Conservation (phyloP, 805 yeast species). For the Pichia insulana region DNA sequence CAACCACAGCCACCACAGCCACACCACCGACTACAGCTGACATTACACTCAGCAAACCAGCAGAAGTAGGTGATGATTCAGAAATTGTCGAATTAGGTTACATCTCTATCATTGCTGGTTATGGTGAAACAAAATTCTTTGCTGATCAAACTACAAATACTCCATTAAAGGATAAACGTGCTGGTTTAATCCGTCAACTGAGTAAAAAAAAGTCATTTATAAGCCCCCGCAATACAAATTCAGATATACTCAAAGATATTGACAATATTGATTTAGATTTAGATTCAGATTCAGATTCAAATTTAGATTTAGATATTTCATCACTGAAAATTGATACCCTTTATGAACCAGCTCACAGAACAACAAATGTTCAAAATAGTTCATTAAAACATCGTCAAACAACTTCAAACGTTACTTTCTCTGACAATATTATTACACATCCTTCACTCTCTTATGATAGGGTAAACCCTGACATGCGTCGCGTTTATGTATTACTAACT, state of each 20-base stretch:
- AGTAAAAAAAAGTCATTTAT: not conserved
- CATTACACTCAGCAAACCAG: not conserved
- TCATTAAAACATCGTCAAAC: constrained; percentile 5
- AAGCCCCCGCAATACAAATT: not conserved
- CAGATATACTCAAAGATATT: not conserved
- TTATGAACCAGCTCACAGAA: not conserved
- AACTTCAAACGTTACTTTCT: constrained; percentile 26
- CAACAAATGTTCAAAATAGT: constrained; percentile 2
- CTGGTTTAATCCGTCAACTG: not conserved
- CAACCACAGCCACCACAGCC: too few relatives aligned
- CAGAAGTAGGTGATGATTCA: not conserved
- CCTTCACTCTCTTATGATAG: constrained; percentile 46
- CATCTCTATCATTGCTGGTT: constrained; percentile 31
- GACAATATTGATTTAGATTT: not conserved
- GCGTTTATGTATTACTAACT: constrained; percentile 32
- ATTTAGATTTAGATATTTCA: not conserved
- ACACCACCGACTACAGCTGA: constrained; percentile 2
- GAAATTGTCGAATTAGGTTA: constrained; percentile 29
- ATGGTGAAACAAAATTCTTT: constrained; percentile 33
- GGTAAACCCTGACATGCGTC: constrained; percentile 43
- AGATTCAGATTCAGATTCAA: not conserved
- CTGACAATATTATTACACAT: constrained; percentile 41
- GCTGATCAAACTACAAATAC: not conserved
- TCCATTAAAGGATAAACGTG: not conserved
- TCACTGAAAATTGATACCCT: too few relatives aligned